These are phyloP conservation scores for Ceratocystis lukuohia DNA, from an alignment of 2,329 filamentous ascomycete species.

Conservation along the genomic window DNA sequence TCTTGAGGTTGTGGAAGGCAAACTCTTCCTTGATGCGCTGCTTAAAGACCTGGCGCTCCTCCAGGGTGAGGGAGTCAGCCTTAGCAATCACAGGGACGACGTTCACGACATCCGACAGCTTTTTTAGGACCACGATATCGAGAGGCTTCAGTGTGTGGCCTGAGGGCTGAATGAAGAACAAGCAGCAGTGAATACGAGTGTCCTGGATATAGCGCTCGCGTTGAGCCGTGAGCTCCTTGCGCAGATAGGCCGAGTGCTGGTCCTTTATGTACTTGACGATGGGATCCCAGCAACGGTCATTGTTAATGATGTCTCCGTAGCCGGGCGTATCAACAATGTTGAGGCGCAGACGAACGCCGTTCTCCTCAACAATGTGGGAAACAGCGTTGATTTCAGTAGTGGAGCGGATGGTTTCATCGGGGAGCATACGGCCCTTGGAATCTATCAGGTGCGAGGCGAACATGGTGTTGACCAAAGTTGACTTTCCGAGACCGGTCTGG, in stretches of 20 bases:
- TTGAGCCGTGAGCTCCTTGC: conserved; percentile 98
- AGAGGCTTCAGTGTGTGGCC: conserved; percentile 98
- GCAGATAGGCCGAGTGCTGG: conserved; percentile 96
- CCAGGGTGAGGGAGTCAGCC: conserved; percentile 86
- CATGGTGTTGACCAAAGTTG: conserved; percentile 98
- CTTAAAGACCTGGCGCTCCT: conserved; percentile 95
- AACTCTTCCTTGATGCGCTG: conserved; percentile 99
- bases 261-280: conserved; percentile 99
- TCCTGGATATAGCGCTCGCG: conserved; percentile 98
- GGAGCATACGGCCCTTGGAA: conserved; percentile 87
- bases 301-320: conserved; percentile 98
- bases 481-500: conserved; percentile 97
- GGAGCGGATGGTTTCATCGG: conserved; percentile 83
- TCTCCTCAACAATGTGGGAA: conserved; percentile 98
- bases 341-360: conserved; percentile 88
- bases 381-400: conserved; percentile 97
- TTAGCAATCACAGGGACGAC: conserved; percentile 98
- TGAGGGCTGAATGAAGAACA: conserved; percentile 99
- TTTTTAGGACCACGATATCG: conserved; percentile 98
- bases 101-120: conserved; percentile 97
- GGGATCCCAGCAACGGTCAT: conserved; percentile 99
- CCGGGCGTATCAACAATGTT: conserved; percentile 99
- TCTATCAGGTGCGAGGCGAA: conserved; percentile 99
- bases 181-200: conserved; percentile 96
- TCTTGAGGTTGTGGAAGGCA: conserved; percentile 98